Evolutionary conservation across 2,329 filamentous ascomycete genomes (phyloP).

Genomic region (Sordariomycetes sp.): DNA sequence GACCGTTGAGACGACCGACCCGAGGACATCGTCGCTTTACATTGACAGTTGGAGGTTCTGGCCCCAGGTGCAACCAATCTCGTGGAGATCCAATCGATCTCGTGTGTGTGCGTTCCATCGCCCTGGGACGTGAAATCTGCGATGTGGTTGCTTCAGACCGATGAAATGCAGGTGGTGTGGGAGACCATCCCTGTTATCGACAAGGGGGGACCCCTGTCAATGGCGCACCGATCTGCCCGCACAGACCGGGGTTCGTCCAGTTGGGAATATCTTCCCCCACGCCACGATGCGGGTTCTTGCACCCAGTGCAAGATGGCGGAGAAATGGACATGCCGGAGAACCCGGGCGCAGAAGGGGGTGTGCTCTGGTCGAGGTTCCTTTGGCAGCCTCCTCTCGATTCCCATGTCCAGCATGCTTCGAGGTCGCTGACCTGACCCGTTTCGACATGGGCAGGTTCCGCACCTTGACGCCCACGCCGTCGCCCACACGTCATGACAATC

Average conservation of each 20-base stretch:
- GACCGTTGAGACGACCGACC: too few relatives aligned
- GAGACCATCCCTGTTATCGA: conserved; percentile 1
- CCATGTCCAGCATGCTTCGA: background rate
- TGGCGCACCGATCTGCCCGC: conserved; percentile 2
- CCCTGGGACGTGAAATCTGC: background rate
- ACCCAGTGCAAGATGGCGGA: background rate
- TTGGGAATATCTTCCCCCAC: background rate
- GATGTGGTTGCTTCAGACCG: background rate
- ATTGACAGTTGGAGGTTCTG: background rate
- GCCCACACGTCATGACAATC: too few relatives aligned
- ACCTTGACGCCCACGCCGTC: background rate
- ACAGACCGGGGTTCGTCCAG: conserved; percentile 3
- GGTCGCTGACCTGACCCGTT: background rate
- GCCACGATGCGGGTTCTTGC: background rate
- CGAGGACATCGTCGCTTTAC: background rate
- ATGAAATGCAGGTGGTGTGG: conserved; percentile 3
- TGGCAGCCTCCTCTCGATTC: background rate
- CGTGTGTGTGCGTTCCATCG: background rate
- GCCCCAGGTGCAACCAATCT: background rate
- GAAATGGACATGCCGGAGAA: background rate
- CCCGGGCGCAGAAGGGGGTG: background rate
- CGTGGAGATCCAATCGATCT: background rate
- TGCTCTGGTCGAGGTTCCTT: background rate
- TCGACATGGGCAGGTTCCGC: background rate
- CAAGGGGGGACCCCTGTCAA: conserved; percentile 1